Base-by-base conservation (phyloP, 1,284 basidiomycete species). In the Ustilago hordei region DNA sequence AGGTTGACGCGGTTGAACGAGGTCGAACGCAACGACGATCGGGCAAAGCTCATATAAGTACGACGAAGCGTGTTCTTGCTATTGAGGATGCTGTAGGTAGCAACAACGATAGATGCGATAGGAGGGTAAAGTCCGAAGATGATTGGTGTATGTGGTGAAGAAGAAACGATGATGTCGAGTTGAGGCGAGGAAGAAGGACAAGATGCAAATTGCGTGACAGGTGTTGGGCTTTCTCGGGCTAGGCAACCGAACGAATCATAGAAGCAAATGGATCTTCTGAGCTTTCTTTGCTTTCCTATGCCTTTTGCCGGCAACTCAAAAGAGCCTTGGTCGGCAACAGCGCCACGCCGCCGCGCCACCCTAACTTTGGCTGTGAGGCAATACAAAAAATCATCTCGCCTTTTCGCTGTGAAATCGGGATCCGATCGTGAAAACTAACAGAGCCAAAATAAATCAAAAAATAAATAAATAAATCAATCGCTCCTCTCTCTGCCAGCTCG, bases 31-130 rank as follows among this genome's bases (percentile, higher is more conserved):
- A 73, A 58, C 58, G 65, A 64, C 35, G 65, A 73, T 64, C 70
- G 64, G 50, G 61, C 65, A 55, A 68, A 52, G 72, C 72, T 75
- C 72, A 75, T 75, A 70, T 56, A 75, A 67, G 50, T 59, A 59
- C 15, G 32, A 35, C 28, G 54, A 31, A 45, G 34, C 31, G 48
- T 23, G 17, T 23, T 28, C 54, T 28, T 55, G 53, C 23, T n/a
- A 17, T 35, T 36, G 53, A 47, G 12, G 39, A 32, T 43, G 63
- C 34, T 47, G 48, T 8, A 39, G n/a, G 19, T 53, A 50, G 47
- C 36, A 34, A 32, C 11, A 53, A 32, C 11, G 57, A 59, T 34
- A 45, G 17, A 15, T 55, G 60, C 38, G 53, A 19, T n/a, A 13
- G 35, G 11, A 35, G 45, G 7, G 34, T 47, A 57, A n/a, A 39